Evolutionary conservation across 2,329 filamentous ascomycete species (phyloP), one percentile per base, ranked within the genome.

Genomic region (Venturia effusa): DNA sequence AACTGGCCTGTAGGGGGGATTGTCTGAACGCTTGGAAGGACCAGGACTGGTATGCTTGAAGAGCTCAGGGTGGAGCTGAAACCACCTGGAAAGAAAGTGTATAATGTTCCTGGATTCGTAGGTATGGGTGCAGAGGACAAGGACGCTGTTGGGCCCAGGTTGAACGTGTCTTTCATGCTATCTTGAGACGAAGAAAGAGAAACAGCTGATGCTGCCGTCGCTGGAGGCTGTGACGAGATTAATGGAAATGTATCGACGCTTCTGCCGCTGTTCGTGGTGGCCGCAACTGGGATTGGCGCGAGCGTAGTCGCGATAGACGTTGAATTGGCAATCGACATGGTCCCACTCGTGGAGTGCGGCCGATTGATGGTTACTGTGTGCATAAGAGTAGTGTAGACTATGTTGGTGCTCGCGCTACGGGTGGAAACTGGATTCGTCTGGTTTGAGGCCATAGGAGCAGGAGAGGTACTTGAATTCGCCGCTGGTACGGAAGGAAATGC

Each of bases 401-500:
- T 37, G 43, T 24, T 60, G 22, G 37, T 4, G 30, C 30, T 57
- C 51, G 51, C 15, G 1, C 51, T 57, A n/a, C 51, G n/a, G 4
- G 51, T 34, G 27, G 27, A 24, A 37, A 32, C 17, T 19, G 51
- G 27, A 32, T 4, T 34, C n/a, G 27, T 57, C 22, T 6, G 27
- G 34, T 57, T 57, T 22, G 59, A 27, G 59, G 59, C 37, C 3
- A 32, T 27, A 19, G 59, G 4, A 43, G 59, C 27, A 41, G 34
- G 34, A 60, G 59, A 40, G 15, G 27, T 60, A 8, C n/a, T 43
- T 22, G 40, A n/a, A 27, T 60, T 60, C n/a, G 59, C 59, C 22
- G 34, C n/a, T 43, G 59, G 59, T 62, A 62, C n/a, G 45, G 61
- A 62, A 17, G 62, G 62, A n/a, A 61, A 64, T 10, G 19, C n/a